A percentile compares a stretch with the other conserved stretches of the same genome.
These are phyloP conservation scores for Acanthochlamys bracteata DNA, from an alignment of 106 monocot species.

Conservation along the genomic window DNA sequence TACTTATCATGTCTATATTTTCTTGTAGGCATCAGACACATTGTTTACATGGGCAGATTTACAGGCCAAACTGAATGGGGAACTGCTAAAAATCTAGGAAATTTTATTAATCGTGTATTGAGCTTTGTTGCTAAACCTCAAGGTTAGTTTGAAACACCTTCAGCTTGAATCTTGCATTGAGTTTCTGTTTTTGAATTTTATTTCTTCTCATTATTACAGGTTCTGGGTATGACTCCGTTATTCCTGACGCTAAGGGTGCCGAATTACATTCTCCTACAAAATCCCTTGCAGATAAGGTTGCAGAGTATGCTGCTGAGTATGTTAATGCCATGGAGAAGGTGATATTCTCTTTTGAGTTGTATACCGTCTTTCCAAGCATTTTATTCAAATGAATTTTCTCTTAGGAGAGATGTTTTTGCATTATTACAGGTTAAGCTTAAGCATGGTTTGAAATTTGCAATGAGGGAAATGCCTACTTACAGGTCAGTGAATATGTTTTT, in stretches of 20 bases:
- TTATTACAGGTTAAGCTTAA: slow-evolving; percentile 78
- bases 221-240: slow-evolving; percentile 67
- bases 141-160: slow-evolving; percentile 28
- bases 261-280: slow-evolving; percentile 65
- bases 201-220: slow-evolving; percentile 31
- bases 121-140: slow-evolving; percentile 86
- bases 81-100: slow-evolving; percentile 86
- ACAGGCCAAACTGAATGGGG: slow-evolving; percentile 89
- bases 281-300: slow-evolving; percentile 46
- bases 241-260: slow-evolving; percentile 67
- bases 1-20: not conserved
- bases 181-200: not conserved
- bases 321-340: slow-evolving; percentile 98
- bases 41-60: slow-evolving; percentile 94
- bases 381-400: not conserved
- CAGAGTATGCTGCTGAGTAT: slow-evolving; percentile 68
- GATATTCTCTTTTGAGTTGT: not conserved
- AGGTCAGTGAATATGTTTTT: slow-evolving; percentile 30
- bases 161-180: too few relatives aligned
- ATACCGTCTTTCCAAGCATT: not conserved
- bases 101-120: slow-evolving; percentile 87
- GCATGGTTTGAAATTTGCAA: slow-evolving; percentile 82
- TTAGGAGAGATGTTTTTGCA: not conserved
- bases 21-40: slow-evolving; percentile 77
- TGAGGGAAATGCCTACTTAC: slow-evolving; percentile 95